Conservation (phyloP, 768 basidiomycete genomes). For the Ephemerocybe angulata region DNA sequence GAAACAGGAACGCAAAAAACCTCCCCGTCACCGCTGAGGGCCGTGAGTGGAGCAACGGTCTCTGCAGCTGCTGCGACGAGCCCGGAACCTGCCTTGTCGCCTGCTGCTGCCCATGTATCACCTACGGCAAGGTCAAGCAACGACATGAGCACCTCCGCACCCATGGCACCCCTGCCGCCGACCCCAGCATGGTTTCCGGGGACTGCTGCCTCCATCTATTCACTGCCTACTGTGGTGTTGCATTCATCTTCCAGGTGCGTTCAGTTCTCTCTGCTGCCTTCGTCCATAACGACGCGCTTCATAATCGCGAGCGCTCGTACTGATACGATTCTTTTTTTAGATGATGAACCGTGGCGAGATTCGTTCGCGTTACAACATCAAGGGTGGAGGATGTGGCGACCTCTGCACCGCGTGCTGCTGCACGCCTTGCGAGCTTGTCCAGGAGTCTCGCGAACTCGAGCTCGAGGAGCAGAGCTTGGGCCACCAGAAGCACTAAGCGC, state of each 20-base stretch:
- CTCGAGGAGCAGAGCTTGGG: conserved; percentile 41
- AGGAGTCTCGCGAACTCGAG: conserved; percentile 45
- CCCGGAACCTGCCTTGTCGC: conserved; percentile 32
- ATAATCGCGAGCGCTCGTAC: background rate
- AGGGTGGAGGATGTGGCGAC: conserved; percentile 40
- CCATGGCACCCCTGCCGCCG: conserved; percentile 36
- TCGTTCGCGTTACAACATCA: conserved; percentile 44
- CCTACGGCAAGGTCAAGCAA: conserved; percentile 37
- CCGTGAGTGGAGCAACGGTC: conserved; percentile 34
- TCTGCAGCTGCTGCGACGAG: conserved; percentile 29
- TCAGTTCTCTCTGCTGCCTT: background rate
- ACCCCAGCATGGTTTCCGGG: conserved; percentile 24
- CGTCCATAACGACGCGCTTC: background rate
- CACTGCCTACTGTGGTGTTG: conserved; percentile 26
- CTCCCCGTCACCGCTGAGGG: conserved; percentile 29
- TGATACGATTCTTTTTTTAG: conserved; percentile 15
- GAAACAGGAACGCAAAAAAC: conserved; percentile 34
- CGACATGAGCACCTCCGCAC: conserved; percentile 36
- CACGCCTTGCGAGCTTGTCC: conserved; percentile 44
- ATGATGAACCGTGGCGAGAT: conserved; percentile 33
- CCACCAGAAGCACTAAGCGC: conserved; percentile 6
- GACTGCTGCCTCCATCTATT: conserved; percentile 39
- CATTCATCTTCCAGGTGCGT: conserved; percentile 40
- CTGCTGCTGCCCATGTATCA: conserved; percentile 40
- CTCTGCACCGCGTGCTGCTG: conserved; percentile 41